Percentiles rank a stretch among this genome's conserved stretches.
phyloP scores from a whole-genome alignment of 208 protist species.

The Trichomonas tenax region DNA sequence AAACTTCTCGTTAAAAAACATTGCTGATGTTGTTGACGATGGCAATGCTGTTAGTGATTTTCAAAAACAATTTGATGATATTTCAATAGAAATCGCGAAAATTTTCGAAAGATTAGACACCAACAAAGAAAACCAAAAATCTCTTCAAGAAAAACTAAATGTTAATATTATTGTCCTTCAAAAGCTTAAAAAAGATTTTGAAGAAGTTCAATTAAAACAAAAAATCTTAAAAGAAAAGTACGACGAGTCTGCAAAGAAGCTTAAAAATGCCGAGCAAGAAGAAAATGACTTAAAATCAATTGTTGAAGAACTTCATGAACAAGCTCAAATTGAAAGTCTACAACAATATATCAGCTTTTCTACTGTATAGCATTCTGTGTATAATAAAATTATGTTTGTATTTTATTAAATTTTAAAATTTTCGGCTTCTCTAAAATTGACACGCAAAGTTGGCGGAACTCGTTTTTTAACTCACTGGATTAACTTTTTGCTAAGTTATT shows the following conservation, averaged over 20 bases:
- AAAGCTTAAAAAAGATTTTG: background rate
- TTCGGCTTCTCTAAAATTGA: background rate
- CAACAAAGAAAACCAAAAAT: background rate
- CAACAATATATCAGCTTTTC: background rate
- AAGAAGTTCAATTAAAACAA: background rate
- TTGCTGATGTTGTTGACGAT: background rate
- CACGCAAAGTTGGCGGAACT: too few relatives aligned
- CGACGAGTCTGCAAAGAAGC: background rate
- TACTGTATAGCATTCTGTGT: too few relatives aligned
- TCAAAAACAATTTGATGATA: background rate
- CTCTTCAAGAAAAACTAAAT: background rate
- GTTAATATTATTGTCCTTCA: background rate
- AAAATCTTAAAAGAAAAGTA: background rate
- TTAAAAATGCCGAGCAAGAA: background rate
- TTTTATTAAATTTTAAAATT: background rate
- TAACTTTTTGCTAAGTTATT: too few relatives aligned
- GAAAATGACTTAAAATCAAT: background rate
- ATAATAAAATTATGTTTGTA: background rate
- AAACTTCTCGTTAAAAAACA: background rate
- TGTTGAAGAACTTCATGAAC: background rate
- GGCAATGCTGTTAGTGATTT: background rate
- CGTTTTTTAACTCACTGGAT: too few relatives aligned
- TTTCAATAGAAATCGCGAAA: background rate
- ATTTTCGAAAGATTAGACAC: background rate
- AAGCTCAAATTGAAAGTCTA: background rate